Evolutionary conservation across 345 rosid species (phyloP).

Genomic region (Boechera retrofracta): DNA sequence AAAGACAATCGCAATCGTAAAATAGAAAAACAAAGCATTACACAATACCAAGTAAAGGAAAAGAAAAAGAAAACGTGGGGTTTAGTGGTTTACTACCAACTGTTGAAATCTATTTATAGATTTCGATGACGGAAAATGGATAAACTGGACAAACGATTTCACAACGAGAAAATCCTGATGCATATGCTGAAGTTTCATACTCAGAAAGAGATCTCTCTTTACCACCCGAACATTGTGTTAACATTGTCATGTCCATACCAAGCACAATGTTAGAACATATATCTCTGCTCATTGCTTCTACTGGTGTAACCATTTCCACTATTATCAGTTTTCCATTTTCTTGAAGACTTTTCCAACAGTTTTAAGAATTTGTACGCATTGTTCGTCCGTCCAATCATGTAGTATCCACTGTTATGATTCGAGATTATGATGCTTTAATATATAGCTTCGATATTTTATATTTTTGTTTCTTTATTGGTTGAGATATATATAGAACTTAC

Average conservation of each 20-base stretch:
- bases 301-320: constrained; percentile 46
- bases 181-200: constrained; percentile 40
- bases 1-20: background rate
- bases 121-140: constrained; percentile 2
- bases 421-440: background rate
- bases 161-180: constrained; percentile 44
- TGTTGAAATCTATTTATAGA: constrained; percentile 2
- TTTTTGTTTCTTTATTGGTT: background rate
- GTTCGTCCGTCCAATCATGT: constrained; percentile 49
- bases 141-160: background rate
- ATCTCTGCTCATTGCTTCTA: constrained; percentile 9
- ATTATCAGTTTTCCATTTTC: constrained; percentile 47
- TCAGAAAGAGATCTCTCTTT: constrained; percentile 52
- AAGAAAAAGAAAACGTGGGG: background rate
- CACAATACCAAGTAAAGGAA: background rate
- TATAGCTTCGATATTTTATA: background rate
- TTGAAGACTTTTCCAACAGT: constrained; percentile 48
- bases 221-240: constrained; percentile 41
- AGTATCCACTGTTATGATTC: constrained; percentile 41
- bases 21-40: background rate
- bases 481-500: constrained; percentile 37
- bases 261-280: constrained; percentile 42
- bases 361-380: constrained; percentile 50
- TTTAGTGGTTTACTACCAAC: background rate
- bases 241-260: constrained; percentile 48